Conservation (phyloP, 352 stramenopile genomes). For the Phytophthora multivora region DNA sequence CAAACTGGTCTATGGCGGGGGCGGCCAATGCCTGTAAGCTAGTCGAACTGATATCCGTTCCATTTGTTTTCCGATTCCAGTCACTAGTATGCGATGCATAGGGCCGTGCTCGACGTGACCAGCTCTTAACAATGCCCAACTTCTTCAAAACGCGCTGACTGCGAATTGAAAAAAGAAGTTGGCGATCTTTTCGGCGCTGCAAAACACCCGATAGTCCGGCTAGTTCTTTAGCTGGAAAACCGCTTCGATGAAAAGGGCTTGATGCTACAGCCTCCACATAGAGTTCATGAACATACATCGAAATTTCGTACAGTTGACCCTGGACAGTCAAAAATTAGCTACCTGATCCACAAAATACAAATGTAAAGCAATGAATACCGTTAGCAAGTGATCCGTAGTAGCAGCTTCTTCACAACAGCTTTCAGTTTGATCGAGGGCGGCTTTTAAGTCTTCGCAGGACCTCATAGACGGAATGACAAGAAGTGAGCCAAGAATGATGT, state of each 20-base stretch:
- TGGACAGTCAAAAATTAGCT: conserved; percentile 15
- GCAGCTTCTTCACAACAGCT: conserved; percentile 33
- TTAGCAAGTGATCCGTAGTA: conserved; percentile 27
- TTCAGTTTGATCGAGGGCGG: conserved; percentile 25
- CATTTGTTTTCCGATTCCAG: not conserved
- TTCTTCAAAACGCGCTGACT: conserved; percentile 48
- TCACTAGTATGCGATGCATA: conserved; percentile 5
- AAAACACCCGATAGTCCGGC: conserved; percentile 29
- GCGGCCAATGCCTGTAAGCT: conserved; percentile 7
- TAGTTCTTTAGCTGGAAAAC: conserved; percentile 29
- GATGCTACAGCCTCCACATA: conserved; percentile 55
- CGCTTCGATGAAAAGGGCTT: conserved; percentile 40
- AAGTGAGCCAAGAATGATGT: conserved; percentile 26
- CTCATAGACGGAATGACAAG: conserved; percentile 41
- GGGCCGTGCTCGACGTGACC: conserved; percentile 8
- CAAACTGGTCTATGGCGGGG: not conserved
- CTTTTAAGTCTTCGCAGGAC: conserved; percentile 30
- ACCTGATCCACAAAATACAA: not conserved
- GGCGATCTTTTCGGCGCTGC: conserved; percentile 36
- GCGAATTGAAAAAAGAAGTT: conserved; percentile 39
- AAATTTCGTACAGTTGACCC: conserved; percentile 46
- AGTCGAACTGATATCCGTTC: not conserved
- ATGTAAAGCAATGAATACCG: conserved; percentile 24
- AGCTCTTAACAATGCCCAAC: conserved; percentile 31
- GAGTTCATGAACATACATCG: conserved; percentile 40